Evolutionary conservation across 192 early-diverging fungal species (phyloP).

Genomic region (Oehlia diaphana): DNA sequence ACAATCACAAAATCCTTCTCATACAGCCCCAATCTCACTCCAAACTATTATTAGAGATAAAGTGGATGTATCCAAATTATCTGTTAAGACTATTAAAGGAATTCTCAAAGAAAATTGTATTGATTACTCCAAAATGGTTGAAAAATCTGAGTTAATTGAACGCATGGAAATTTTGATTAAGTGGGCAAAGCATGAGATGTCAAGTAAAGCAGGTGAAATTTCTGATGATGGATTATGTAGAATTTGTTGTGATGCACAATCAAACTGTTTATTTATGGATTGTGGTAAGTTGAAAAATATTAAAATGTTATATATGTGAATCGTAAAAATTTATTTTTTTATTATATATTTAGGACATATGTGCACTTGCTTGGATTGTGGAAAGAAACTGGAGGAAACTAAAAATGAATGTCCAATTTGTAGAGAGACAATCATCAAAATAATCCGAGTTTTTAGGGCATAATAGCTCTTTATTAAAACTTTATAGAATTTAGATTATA

Average conservation of each 20-base stretch:
- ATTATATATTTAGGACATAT: slow-evolving; percentile 59
- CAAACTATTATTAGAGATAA: slow-evolving; percentile 41
- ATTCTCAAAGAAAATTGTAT: slow-evolving; percentile 67
- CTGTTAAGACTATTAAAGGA: slow-evolving; percentile 61
- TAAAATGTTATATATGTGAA: background rate
- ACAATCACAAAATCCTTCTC: slow-evolving; percentile 28
- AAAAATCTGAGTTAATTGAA: slow-evolving; percentile 73
- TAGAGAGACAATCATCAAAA: slow-evolving; percentile 62
- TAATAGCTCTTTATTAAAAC: slow-evolving; percentile 24
- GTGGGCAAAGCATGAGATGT: slow-evolving; percentile 55
- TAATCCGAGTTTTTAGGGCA: slow-evolving; percentile 71
- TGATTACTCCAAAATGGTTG: slow-evolving; percentile 65
- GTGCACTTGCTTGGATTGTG: slow-evolving; percentile 77
- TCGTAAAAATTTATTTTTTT: background rate
- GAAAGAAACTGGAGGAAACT: slow-evolving; percentile 44
- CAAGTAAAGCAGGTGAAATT: slow-evolving; percentile 35
- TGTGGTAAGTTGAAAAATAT: slow-evolving; percentile 50
- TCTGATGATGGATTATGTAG: slow-evolving; percentile 73
- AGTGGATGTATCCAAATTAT: slow-evolving; percentile 32
- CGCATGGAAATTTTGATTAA: slow-evolving; percentile 65
- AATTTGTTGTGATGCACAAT: slow-evolving; percentile 77
- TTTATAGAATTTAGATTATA: no score
- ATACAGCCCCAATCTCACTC: slow-evolving; percentile 32
- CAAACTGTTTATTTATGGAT: slow-evolving; percentile 84
- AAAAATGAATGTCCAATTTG: slow-evolving; percentile 84